A percentile compares a stretch with the other conserved stretches of the same genome.
Evolutionary conservation across 805 yeast genomes (phyloP).

Genomic region (Candida piceae): DNA sequence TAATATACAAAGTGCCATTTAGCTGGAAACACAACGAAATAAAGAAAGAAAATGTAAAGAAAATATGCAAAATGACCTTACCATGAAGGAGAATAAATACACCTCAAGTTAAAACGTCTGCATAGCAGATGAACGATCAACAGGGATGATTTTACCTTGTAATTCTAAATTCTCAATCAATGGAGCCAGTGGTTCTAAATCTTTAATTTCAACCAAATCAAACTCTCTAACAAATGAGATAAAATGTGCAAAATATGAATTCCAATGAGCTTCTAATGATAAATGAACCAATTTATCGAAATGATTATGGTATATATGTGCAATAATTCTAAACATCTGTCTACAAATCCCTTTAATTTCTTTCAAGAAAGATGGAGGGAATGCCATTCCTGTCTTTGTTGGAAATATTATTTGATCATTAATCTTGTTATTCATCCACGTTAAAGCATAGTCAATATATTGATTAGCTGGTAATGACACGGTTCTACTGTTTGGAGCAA

Average conservation of each 20-base stretch:
- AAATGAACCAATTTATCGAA: conserved; percentile 90
- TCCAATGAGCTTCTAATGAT: conserved; percentile 95
- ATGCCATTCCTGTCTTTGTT: conserved; percentile 82
- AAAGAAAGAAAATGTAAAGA: neutral
- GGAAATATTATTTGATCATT: conserved; percentile 91
- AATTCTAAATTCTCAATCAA: conserved; percentile 75
- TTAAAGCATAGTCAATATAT: conserved; percentile 84
- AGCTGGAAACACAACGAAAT: no score
- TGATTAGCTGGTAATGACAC: conserved; percentile 87
- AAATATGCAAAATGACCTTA: neutral
- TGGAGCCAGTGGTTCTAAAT: conserved; percentile 71
- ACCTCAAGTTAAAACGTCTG: neutral
- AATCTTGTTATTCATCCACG: conserved; percentile 84
- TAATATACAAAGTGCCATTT: no score
- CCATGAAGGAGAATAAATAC: neutral
- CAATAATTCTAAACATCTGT: conserved; percentile 93
- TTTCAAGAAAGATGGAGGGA: conserved; percentile 77
- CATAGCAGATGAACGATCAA: conserved; percentile 5
- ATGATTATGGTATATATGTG: conserved; percentile 91
- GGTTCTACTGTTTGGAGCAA: conserved; percentile 64
- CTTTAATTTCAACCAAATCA: conserved; percentile 71
- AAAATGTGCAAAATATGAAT: conserved; percentile 93
- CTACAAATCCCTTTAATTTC: conserved; percentile 83
- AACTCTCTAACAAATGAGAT: conserved; percentile 83
- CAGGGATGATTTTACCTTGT: conserved; percentile 68